A percentile compares a stretch with the other conserved stretches of the same genome.
phyloP scores from a whole-genome alignment of 176 grass and related monocot species.

The Oryza rufipogon region DNA sequence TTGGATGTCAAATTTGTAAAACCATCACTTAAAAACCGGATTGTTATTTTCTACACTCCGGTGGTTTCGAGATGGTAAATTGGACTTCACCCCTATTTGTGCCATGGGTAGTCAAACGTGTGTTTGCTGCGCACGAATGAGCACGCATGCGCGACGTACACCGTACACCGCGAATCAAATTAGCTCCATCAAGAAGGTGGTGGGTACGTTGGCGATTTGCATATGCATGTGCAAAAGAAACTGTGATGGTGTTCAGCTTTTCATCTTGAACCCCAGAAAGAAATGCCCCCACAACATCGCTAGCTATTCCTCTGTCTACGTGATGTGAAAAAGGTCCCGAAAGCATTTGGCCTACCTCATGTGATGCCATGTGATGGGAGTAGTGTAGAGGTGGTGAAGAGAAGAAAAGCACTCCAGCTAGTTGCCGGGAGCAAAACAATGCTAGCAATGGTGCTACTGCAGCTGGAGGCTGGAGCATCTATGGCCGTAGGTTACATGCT shows the following conservation, averaged over 20 bases:
- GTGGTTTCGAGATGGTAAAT: background rate
- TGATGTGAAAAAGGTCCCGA: conserved; percentile 5
- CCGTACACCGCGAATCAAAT: background rate
- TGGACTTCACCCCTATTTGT: background rate
- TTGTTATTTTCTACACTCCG: too few species aligned
- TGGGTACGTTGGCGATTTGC: background rate
- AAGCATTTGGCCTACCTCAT: conserved; percentile 42
- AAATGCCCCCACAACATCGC: background rate
- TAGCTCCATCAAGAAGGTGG: background rate
- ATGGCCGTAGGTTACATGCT: background rate
- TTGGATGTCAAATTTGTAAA: too few species aligned
- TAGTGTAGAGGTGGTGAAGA: conserved; percentile 7
- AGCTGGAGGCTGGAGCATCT: background rate
- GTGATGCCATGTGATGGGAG: conserved; percentile 46
- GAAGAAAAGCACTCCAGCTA: conserved; percentile 3
- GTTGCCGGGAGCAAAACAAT: background rate
- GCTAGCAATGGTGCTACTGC: background rate
- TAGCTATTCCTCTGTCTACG: background rate
- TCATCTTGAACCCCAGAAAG: conserved; percentile 3
- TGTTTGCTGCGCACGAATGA: background rate
- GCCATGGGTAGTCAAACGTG: background rate
- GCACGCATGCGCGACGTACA: background rate
- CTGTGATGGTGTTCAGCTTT: conserved; percentile 9
- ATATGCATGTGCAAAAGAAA: conserved; percentile 38
- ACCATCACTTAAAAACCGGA: too few species aligned